These are phyloP conservation scores for Alternaria longipes DNA, from an alignment of 2,329 filamentous ascomycete species.

Conservation along the genomic window DNA sequence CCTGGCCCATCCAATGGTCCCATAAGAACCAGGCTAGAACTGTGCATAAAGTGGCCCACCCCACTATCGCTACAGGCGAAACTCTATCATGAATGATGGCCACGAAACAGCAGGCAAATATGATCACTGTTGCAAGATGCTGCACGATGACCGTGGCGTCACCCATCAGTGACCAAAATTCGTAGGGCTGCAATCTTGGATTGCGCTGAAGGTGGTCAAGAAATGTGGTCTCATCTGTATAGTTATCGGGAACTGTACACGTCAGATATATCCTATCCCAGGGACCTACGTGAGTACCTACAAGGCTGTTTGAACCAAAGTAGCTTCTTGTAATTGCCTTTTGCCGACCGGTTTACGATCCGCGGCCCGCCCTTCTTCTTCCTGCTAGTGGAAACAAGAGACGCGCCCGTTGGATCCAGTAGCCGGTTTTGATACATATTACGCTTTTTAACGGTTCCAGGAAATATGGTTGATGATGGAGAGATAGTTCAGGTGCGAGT, in stretches of 20 bases:
- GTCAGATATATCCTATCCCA: conserved; percentile 10
- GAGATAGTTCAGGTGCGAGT: neutral
- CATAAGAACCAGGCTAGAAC: conserved; percentile 89
- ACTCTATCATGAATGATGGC: conserved; percentile 87
- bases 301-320: conserved; percentile 98
- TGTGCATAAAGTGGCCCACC: conserved; percentile 83
- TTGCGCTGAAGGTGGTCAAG: conserved; percentile 96
- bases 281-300: conserved; percentile 54
- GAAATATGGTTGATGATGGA: conserved; percentile 1
- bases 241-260: conserved; percentile 88
- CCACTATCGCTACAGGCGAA: conserved; percentile 88
- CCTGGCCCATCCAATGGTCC: conserved; percentile 87
- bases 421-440: conserved; percentile 26
- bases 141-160: conserved; percentile 97
- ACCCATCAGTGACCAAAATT: conserved; percentile 96
- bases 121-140: conserved; percentile 92
- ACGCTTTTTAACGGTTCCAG: neutral
- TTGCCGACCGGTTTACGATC: conserved; percentile 73
- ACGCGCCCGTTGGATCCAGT: conserved; percentile 23
- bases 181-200: conserved; percentile 90
- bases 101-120: conserved; percentile 93
- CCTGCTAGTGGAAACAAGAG: conserved; percentile 30
- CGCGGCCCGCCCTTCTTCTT: conserved; percentile 64
- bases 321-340: conserved; percentile 89
- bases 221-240: conserved; percentile 96